phyloP scores from a whole-genome alignment of 495 filamentous ascomycete genomes.

The Cudoniella acicularis region DNA sequence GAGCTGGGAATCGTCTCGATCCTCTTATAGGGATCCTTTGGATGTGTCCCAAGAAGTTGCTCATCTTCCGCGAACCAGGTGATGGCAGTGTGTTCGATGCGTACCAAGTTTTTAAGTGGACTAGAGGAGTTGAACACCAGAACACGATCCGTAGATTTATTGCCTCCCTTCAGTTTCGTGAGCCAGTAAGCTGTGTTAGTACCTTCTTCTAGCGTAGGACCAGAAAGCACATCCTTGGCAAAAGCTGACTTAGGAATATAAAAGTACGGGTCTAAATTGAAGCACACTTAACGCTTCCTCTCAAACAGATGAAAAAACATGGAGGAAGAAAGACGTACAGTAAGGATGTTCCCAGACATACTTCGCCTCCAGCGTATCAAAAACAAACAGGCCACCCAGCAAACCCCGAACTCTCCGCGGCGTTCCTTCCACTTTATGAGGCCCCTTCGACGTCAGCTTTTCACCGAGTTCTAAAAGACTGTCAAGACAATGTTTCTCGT shows the following conservation, averaged over 20 bases:
- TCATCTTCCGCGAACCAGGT: slow-evolving; percentile 59
- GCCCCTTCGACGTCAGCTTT: slow-evolving; percentile 25
- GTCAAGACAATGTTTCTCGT: too few species aligned
- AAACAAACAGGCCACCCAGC: slow-evolving; percentile 27
- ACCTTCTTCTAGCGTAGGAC: neutral
- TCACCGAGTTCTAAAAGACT: slow-evolving; percentile 23
- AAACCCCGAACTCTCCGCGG: slow-evolving; percentile 32
- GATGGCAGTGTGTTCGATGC: slow-evolving; percentile 5
- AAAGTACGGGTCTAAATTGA: neutral
- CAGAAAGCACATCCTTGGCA: neutral
- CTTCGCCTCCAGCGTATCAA: slow-evolving; percentile 30
- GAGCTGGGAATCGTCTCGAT: slow-evolving; percentile 50
- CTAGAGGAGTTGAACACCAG: neutral
- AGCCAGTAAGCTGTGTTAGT: neutral
- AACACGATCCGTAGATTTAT: neutral
- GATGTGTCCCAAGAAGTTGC: slow-evolving; percentile 47
- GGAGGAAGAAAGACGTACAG: slow-evolving; percentile 13
- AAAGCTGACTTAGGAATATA: neutral
- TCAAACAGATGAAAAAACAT: neutral
- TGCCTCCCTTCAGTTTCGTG: neutral
- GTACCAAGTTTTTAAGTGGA: neutral
- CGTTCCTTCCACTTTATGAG: slow-evolving; percentile 29
- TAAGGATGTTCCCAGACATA: slow-evolving; percentile 34
- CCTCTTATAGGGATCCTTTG: slow-evolving; percentile 60
- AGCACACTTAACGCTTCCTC: too few species aligned